A percentile compares a stretch with the other conserved stretches of the same genome.
Evolutionary conservation across 345 rosid genomes (phyloP).

Genomic region (Hibiscus syriacus): DNA sequence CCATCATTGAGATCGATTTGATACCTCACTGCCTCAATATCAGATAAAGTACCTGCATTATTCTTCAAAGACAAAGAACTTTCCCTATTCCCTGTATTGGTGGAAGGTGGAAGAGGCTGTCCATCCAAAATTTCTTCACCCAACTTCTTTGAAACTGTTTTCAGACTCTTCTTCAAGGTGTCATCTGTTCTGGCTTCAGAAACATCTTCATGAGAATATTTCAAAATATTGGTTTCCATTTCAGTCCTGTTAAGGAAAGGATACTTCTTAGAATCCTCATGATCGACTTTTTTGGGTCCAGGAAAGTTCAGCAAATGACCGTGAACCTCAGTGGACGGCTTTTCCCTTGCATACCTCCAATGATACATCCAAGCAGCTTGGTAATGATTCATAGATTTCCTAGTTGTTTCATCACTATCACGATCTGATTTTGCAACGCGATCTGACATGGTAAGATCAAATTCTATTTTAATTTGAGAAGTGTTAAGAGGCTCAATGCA

Average conservation of each 20-base stretch:
- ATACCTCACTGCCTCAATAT: background rate
- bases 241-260: background rate
- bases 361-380: slow-evolving; percentile 67
- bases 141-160: slow-evolving; percentile 11
- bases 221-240: slow-evolving; percentile 5
- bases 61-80: slow-evolving; percentile 10
- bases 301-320: background rate
- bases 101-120: slow-evolving; percentile 25
- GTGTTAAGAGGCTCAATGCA: background rate
- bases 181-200: slow-evolving; percentile 17
- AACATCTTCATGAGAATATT: slow-evolving; percentile 18
- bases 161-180: slow-evolving; percentile 17
- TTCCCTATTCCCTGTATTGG: slow-evolving; percentile 11
- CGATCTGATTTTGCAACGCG: slow-evolving; percentile 14
- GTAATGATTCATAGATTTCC: slow-evolving; percentile 23
- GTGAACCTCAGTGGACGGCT: slow-evolving; percentile 12
- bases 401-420: slow-evolving; percentile 18
- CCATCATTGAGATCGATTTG: background rate
- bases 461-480: background rate
- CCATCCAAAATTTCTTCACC: slow-evolving; percentile 21
- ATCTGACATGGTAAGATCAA: slow-evolving; percentile 32
- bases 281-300: slow-evolving; percentile 11
- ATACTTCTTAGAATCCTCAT: slow-evolving; percentile 2
- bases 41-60: background rate
- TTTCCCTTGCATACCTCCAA: slow-evolving; percentile 34